Percentiles rank a stretch among this genome's conserved stretches.
Evolutionary conservation across 352 stramenopile species (phyloP).

Genomic region (Albugo candida): DNA sequence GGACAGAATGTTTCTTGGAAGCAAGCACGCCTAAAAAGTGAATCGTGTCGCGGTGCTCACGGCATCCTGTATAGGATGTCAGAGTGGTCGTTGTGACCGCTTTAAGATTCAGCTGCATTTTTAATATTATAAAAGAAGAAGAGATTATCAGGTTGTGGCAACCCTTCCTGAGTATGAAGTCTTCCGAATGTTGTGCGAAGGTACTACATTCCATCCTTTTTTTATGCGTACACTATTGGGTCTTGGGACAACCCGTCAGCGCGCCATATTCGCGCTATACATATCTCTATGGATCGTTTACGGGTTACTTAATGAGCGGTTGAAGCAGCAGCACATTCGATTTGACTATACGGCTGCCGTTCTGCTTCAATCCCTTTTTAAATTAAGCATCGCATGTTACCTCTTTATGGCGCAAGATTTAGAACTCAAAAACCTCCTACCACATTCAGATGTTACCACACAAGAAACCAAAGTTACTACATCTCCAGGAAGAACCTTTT

Average conservation of each 20-base stretch:
- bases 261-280: conserved; percentile 57
- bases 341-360: conserved; percentile 64
- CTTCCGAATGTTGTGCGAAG: too few relatives aligned
- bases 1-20: too few relatives aligned
- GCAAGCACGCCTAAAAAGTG: too few relatives aligned
- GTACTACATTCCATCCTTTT: too few relatives aligned
- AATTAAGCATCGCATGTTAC: conserved; percentile 39
- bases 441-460: conserved; percentile 6
- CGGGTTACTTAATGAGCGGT: conserved; percentile 55
- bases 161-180: too few relatives aligned
- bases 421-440: background rate
- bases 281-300: conserved; percentile 64
- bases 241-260: conserved; percentile 51
- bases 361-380: conserved; percentile 53
- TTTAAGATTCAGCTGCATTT: too few relatives aligned
- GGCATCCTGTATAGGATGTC: too few relatives aligned
- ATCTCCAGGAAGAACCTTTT: conserved; percentile 1
- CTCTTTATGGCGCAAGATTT: conserved; percentile 20
- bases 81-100: too few relatives aligned
- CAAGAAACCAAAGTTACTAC: too few relatives aligned
- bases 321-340: conserved; percentile 34
- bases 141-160: too few relatives aligned
- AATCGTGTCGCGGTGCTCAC: too few relatives aligned
- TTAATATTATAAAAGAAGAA: too few relatives aligned
- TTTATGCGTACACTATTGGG: conserved; percentile 10